These are phyloP conservation scores for Leccinum incarnatum DNA, from an alignment of 768 basidiomycete genomes.

Conservation along the genomic window DNA sequence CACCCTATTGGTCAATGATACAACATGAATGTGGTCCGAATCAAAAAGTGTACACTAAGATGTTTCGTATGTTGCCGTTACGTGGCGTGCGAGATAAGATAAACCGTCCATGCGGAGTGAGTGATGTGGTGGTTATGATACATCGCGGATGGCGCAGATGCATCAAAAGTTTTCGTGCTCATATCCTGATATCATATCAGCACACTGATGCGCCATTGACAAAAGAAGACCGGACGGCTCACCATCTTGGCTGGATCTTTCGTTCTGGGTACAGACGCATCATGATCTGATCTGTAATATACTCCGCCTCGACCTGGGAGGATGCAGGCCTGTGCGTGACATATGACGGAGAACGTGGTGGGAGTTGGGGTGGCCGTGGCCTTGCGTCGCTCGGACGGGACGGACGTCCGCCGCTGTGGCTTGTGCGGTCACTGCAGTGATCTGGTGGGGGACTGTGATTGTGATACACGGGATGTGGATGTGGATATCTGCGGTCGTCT, in stretches of 20 bases:
- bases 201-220: neutral
- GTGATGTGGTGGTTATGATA: conserved; percentile 8
- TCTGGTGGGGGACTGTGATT: conserved; percentile 1
- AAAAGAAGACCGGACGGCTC: conserved; percentile 1
- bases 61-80: conserved; percentile 1
- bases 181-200: neutral
- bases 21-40: conserved; percentile 7
- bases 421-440: neutral
- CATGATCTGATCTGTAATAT: conserved; percentile 33
- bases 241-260: conserved; percentile 33
- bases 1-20: conserved; percentile 8
- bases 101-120: neutral
- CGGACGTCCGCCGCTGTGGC: neutral
- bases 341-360: conserved; percentile 12
- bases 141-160: neutral
- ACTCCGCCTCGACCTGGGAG: conserved; percentile 32
- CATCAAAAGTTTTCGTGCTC: neutral
- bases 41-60: conserved; percentile 21
- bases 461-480: neutral
- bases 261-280: conserved; percentile 35
- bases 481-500: conserved; percentile 5
- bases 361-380: conserved; percentile 14
- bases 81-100: conserved; percentile 10
- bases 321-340: conserved; percentile 18
- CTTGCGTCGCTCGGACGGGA: conserved; percentile 21